Percentiles rank a stretch among this genome's conserved stretches.
phyloP scores from a whole-genome alignment of 495 filamentous ascomycete species.

The Aeminium ludgeri region DNA sequence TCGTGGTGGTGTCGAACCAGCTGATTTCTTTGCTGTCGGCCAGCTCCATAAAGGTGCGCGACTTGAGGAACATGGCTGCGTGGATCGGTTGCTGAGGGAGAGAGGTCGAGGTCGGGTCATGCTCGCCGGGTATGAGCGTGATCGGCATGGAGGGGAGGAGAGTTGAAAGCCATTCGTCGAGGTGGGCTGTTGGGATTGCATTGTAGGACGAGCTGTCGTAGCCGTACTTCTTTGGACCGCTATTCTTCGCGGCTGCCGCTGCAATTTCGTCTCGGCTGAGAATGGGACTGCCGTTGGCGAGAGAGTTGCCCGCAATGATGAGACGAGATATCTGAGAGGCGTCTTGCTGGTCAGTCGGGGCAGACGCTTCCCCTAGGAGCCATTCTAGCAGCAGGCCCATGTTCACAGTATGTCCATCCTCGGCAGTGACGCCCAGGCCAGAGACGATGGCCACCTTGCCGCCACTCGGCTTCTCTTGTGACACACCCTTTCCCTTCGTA shows the following conservation, averaged over 20 bases:
- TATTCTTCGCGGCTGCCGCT: slow-evolving; percentile 27
- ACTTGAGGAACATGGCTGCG: slow-evolving; percentile 33
- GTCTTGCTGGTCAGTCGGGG: slow-evolving; percentile 36
- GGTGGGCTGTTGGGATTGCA: slow-evolving; percentile 56
- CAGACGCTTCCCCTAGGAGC: slow-evolving; percentile 65
- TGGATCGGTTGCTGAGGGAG: slow-evolving; percentile 28
- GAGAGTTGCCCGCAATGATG: slow-evolving; percentile 82
- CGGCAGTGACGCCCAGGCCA: slow-evolving; percentile 66
- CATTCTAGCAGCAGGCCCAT: slow-evolving; percentile 72
- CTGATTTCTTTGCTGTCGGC: slow-evolving; percentile 28
- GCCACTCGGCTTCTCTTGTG: slow-evolving; percentile 24
- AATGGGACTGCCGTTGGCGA: slow-evolving; percentile 35
- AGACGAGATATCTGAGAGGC: slow-evolving; percentile 61
- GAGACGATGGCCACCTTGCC: slow-evolving; percentile 71
- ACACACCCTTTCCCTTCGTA: slow-evolving; percentile 27
- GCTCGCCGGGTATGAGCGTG: slow-evolving; percentile 36
- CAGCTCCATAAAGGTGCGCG: slow-evolving; percentile 46
- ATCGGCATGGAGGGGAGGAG: slow-evolving; percentile 38
- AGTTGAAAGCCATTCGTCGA: slow-evolving; percentile 67
- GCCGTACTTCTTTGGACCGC: slow-evolving; percentile 64
- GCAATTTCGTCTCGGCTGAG: slow-evolving; percentile 33
- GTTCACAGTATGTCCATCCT: slow-evolving; percentile 47
- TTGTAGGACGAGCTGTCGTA: slow-evolving; percentile 85
- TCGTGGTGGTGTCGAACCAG: slow-evolving; percentile 83
- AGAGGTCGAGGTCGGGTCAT: slow-evolving; percentile 45